phyloP scores from a whole-genome alignment of 139 green algal genomes.

The Monoraphidium neglectum region DNA sequence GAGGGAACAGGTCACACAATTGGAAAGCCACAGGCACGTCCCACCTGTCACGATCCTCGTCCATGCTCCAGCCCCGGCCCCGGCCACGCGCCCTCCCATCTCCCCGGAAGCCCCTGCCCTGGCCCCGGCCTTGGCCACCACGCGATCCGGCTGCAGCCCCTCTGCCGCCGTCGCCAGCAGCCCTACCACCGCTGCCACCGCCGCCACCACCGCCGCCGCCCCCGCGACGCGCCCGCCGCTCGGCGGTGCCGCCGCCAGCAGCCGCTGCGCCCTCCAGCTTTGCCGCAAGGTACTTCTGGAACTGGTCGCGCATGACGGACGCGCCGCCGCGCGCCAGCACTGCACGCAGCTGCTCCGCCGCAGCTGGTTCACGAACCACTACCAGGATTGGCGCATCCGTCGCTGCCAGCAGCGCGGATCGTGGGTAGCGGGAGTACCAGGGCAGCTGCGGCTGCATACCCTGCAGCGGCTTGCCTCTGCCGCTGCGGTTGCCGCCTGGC shows the following conservation, averaged over 20 bases:
- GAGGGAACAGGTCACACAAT: no score
- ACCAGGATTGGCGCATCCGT: constrained; percentile 48
- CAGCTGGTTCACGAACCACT: constrained; percentile 55
- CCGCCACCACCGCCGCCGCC: constrained; percentile 12
- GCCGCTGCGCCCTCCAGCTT: constrained; percentile 33
- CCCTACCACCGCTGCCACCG: background rate
- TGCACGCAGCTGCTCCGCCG: constrained; percentile 48
- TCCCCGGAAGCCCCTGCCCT: background rate
- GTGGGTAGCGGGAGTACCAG: background rate
- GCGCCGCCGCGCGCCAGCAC: constrained; percentile 40
- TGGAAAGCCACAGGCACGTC: no score
- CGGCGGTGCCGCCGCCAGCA: background rate
- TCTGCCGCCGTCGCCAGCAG: background rate
- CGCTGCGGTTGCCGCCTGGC: background rate
- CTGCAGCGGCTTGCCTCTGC: background rate
- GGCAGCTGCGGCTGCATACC: constrained; percentile 23
- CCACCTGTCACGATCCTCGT: no score
- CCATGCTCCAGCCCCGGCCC: no score
- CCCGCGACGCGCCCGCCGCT: background rate
- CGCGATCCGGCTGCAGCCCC: no score
- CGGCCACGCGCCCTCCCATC: no score
- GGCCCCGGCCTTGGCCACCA: background rate
- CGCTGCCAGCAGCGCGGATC: background rate
- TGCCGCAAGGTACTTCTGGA: constrained; percentile 54
- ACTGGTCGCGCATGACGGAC: constrained; percentile 55